Evolutionary conservation across 2,329 filamentous ascomycete species (phyloP), one percentile per base, ranked within the genome.

Genomic region (Sporothrix brasiliensis): DNA sequence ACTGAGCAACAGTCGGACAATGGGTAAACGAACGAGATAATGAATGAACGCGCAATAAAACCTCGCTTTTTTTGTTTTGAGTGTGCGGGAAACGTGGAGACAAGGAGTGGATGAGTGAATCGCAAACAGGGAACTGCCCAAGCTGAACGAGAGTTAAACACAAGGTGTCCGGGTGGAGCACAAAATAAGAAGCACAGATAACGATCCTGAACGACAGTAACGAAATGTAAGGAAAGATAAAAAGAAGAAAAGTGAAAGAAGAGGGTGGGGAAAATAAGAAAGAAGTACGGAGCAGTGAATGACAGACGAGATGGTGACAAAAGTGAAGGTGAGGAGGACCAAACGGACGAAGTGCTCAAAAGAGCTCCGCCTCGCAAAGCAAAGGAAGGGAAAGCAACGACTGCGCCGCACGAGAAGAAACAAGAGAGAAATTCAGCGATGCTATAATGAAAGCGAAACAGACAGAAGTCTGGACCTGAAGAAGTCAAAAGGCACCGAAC

Each of bases 181-280:
- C n/a, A 24, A 47, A 47, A 27, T 27, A 47, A 47, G 21, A 44
- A n/a, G 21, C 21, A 13, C 13, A 39, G n/a, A 47, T 27, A 39
- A 16, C 58, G 39, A 65, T 65, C 14, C 19, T 65, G 44, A 50
- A 50, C 44, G 53, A 69, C 56, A n/a, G 34, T 54, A 16, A 39
- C 14, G 39, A 50, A n/a, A 52, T 50, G n/a, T 44, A 67, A 47
- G 2, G 50, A 39, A 4, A 63, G 21, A 11, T 14, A n/a, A 53
- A 44, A 27, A 16, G 16, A 69, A n/a, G 47, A 47, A 21, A 47
- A 30, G 34, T 34, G 6, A 11, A 44, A 44, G 41, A 10, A 44
- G 4, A 13, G 41, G 41, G 41, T 44, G 14, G 41, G 10, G 41
- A 41, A 30, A 61, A 54, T 39, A 56, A 27, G 7, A 39, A 27